Evolutionary conservation across 192 early-diverging fungal species (phyloP).

Genomic region (Podila clonocystis): DNA sequence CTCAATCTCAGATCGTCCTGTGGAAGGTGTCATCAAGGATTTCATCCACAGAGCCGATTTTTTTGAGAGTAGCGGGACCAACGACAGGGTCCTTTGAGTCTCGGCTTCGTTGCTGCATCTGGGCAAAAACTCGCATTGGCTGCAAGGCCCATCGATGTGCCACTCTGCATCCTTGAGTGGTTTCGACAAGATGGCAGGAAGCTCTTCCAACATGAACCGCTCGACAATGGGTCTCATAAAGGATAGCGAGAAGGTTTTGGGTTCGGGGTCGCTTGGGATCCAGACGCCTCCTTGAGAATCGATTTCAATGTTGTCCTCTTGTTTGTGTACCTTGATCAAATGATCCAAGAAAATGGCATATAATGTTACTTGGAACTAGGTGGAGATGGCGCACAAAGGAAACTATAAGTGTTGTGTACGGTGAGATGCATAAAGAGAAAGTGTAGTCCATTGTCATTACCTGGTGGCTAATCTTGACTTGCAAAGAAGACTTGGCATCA

Average conservation of each 20-base stretch:
- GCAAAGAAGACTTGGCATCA: slow-evolving; percentile 40
- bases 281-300: slow-evolving; percentile 31
- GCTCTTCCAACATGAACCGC: slow-evolving; percentile 27
- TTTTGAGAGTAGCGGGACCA: slow-evolving; percentile 38
- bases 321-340: slow-evolving; percentile 31
- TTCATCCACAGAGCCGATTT: slow-evolving; percentile 32
- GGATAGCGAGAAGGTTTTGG: slow-evolving; percentile 20
- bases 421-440: not conserved
- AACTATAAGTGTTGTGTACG: not conserved
- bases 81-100: slow-evolving; percentile 22
- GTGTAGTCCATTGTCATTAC: not conserved
- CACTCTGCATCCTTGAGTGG: slow-evolving; percentile 11
- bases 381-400: not conserved
- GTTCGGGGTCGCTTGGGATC: slow-evolving; percentile 26
- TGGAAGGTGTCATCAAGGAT: slow-evolving; percentile 4
- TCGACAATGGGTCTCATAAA: slow-evolving; percentile 48
- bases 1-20: slow-evolving; percentile 15
- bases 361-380: slow-evolving; percentile 41
- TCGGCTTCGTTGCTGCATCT: slow-evolving; percentile 23
- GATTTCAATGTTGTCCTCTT: slow-evolving; percentile 26
- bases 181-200: slow-evolving; percentile 28
- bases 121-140: slow-evolving; percentile 42
- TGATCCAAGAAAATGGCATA: slow-evolving; percentile 47
- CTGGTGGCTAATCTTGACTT: slow-evolving; percentile 48
- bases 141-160: slow-evolving; percentile 44